Percentiles rank a stretch among this genome's conserved stretches.
phyloP scores from a whole-genome alignment of 345 rosid genomes.

The Eucalyptus microcorys region DNA sequence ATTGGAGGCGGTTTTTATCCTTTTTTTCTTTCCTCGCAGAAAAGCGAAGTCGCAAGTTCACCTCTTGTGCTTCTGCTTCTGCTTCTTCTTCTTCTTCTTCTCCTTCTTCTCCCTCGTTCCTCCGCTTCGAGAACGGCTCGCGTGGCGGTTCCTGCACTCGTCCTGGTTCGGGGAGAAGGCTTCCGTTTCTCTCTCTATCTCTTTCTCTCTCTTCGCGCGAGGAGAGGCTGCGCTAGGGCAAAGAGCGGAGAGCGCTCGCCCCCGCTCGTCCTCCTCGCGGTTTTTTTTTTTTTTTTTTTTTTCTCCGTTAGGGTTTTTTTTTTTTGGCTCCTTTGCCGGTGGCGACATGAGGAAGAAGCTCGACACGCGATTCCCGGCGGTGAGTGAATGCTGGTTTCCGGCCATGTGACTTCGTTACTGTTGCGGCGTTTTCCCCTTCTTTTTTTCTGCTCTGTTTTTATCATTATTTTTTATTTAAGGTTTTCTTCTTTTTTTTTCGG shows the following conservation, averaged over 20 bases:
- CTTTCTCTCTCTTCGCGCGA: background rate
- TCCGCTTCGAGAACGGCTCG: background rate
- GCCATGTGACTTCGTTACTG: background rate
- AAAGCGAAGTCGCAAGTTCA: background rate
- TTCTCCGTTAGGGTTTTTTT: background rate
- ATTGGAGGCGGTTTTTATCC: background rate
- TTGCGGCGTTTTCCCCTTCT: no score
- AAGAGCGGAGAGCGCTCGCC: background rate
- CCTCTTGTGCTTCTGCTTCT: background rate
- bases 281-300: background rate
- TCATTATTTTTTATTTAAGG: no score
- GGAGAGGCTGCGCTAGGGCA: background rate
- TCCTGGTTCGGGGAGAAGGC: background rate
- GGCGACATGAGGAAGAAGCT: conserved; percentile 28
- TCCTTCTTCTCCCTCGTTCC: background rate
- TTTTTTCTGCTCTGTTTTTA: background rate
- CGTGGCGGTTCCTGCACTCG: background rate
- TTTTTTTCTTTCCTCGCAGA: background rate
- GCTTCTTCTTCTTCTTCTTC: background rate
- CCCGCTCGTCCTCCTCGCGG: background rate
- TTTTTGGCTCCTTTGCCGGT: background rate
- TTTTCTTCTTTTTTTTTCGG: background rate
- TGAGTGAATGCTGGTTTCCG: background rate
- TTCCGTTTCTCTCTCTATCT: background rate
- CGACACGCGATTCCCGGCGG: conserved; percentile 33